These are phyloP conservation scores for Solanum piurae DNA, from an alignment of 257 asterid species.

Conservation along the genomic window DNA sequence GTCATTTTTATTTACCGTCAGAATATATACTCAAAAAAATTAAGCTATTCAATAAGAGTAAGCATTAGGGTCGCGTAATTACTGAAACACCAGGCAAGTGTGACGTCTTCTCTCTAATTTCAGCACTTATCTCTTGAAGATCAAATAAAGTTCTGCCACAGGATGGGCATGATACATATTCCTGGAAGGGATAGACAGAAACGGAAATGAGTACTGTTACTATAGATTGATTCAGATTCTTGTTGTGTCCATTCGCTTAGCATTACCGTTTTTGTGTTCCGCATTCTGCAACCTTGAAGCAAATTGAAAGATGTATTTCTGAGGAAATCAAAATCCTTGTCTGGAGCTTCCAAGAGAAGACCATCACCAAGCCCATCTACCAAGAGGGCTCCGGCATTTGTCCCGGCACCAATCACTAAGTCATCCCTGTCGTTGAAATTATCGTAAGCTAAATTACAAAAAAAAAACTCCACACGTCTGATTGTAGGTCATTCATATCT, in stretches of 20 bases:
- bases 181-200: constrained; percentile 38
- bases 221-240: neutral
- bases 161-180: constrained; percentile 98
- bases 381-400: constrained; percentile 81
- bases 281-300: constrained; percentile 98
- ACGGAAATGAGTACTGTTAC: neutral
- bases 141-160: constrained; percentile 96
- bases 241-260: neutral
- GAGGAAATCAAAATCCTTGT: constrained; percentile 73
- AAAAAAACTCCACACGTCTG: neutral
- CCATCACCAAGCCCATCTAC: constrained; percentile 99
- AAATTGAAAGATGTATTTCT: constrained; percentile 88
- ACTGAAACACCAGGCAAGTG: constrained; percentile 99
- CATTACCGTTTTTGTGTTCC: constrained; percentile 90
- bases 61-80: constrained; percentile 14
- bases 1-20: neutral
- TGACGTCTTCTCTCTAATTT: constrained; percentile 87
- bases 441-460: neutral
- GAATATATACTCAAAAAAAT: neutral
- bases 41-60: neutral
- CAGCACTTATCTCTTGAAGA: constrained; percentile 95
- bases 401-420: constrained; percentile 84
- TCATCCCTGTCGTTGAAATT: constrained; percentile 52
- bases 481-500: neutral
- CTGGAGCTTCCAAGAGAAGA: constrained; percentile 75